Percentiles rank a stretch among this genome's conserved stretches.
Conservation (phyloP, 208 protist species). For the Vickermania ingenoplastis region DNA sequence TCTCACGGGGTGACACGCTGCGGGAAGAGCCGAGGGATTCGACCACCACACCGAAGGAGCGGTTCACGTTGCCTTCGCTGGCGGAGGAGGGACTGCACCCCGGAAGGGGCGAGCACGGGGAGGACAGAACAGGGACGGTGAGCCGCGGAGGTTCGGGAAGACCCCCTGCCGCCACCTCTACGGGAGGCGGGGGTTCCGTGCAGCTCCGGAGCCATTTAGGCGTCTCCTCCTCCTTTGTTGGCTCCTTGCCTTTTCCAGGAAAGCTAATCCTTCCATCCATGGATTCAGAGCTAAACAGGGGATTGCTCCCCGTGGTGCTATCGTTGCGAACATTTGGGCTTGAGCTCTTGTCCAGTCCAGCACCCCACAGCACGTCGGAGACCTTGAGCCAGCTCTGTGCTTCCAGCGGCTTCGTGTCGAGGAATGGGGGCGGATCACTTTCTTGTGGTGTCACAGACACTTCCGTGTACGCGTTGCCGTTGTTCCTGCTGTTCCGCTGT, state of each 20-base stretch:
- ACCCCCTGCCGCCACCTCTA: too few relatives aligned
- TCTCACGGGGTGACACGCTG: not conserved
- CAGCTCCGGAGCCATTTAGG: not conserved
- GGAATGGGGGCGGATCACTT: not conserved
- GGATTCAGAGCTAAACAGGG: not conserved
- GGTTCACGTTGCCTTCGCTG: not conserved
- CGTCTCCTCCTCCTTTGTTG: not conserved
- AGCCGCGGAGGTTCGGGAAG: too few relatives aligned
- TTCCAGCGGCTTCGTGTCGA: not conserved
- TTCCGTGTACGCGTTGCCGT: too few relatives aligned
- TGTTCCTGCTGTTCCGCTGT: too few relatives aligned
- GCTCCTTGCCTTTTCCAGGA: not conserved
- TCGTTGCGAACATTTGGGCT: not conserved
- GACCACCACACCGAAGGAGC: not conserved
- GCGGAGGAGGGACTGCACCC: not conserved
- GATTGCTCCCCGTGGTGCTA: not conserved
- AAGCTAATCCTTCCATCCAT: too few relatives aligned
- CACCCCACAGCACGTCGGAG: not conserved
- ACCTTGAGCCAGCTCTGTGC: conserved; percentile 1
- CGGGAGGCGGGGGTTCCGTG: not conserved
- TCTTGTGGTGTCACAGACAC: not conserved
- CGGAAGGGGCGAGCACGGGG: too few relatives aligned
- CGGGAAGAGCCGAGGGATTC: not conserved
- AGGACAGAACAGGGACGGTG: too few relatives aligned
- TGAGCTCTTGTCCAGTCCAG: not conserved